phyloP scores from a whole-genome alignment of 495 filamentous ascomycete species.

The Daldinia caldariorum region DNA sequence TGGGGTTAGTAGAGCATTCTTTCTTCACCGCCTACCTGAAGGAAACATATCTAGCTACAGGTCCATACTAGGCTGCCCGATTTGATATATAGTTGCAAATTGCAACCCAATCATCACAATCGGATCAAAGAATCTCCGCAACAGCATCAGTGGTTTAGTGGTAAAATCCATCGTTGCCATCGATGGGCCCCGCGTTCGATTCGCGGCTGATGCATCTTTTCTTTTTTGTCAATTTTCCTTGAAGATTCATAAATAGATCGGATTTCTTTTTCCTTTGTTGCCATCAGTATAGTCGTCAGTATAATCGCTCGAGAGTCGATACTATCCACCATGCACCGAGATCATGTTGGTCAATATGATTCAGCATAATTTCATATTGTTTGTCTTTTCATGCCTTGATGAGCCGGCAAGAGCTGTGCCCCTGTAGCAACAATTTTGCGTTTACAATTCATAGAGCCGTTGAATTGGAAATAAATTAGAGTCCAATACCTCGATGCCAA shows the following conservation, averaged over 20 bases:
- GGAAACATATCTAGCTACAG: too few species aligned
- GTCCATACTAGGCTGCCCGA: too few species aligned
- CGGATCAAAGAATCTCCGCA: neutral
- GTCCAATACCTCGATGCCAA: neutral
- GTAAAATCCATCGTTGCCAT: slow-evolving; percentile 66
- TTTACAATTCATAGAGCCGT: neutral
- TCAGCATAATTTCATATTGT: too few species aligned
- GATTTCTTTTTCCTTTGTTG: neutral
- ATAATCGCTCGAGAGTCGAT: neutral
- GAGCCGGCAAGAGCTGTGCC: too few species aligned
- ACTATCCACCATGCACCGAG: neutral
- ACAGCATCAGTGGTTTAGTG: slow-evolving; percentile 60
- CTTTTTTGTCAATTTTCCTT: neutral
- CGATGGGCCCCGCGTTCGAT: slow-evolving; percentile 64
- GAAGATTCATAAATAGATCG: neutral
- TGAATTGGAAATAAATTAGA: neutral
- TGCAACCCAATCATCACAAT: neutral
- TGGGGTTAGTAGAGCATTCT: slow-evolving; percentile 37
- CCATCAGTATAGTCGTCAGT: too few species aligned
- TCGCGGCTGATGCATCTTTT: slow-evolving; percentile 56
- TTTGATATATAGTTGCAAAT: neutral
- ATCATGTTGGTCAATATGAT: neutral
- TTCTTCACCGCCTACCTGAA: slow-evolving; percentile 37
- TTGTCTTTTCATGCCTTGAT: too few species aligned
- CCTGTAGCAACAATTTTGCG: neutral